Percentiles rank a stretch among this genome's conserved stretches.
These are phyloP conservation scores for Cryptococcus sp. DNA, from an alignment of 1,284 basidiomycete genomes.

Conservation along the genomic window DNA sequence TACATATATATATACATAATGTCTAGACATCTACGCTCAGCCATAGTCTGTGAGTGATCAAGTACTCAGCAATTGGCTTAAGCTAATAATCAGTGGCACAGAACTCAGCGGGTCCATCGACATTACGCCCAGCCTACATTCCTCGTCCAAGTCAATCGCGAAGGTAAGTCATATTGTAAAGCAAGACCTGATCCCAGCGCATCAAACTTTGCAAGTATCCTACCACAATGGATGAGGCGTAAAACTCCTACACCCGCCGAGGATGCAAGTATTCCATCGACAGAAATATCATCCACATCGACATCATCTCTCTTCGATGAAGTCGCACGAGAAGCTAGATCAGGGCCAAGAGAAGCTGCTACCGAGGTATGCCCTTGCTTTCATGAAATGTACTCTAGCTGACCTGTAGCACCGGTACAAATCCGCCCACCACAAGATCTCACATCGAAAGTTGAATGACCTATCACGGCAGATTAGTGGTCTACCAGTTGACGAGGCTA, in stretches of 20 bases:
- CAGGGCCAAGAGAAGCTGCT: constrained; percentile 6
- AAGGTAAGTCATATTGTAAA: not conserved
- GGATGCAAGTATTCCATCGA: constrained; percentile 4
- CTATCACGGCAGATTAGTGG: constrained; percentile 81
- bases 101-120: constrained; percentile 15
- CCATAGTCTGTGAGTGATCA: constrained; percentile 9
- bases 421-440: constrained; percentile 88
- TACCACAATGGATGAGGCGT: not conserved
- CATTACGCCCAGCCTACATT: constrained; percentile 3
- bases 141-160: not conserved
- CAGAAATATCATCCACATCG: constrained; percentile 4
- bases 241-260: not conserved
- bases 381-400: not conserved
- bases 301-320: constrained; percentile 12
- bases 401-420: constrained; percentile 35
- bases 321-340: constrained; percentile 6
- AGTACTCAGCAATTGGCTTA: not conserved
- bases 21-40: constrained; percentile 13
- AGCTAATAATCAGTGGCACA: constrained; percentile 10
- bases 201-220: not conserved
- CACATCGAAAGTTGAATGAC: constrained; percentile 85
- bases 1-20: constrained; percentile 6
- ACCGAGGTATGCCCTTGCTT: constrained; percentile 10
- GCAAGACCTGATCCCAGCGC: not conserved
- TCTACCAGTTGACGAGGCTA: constrained; percentile 87